A percentile compares a stretch with the other conserved stretches of the same genome.
These are phyloP conservation scores for Forsythia suspensa DNA, from an alignment of 257 asterid genomes.

Conservation along the genomic window DNA sequence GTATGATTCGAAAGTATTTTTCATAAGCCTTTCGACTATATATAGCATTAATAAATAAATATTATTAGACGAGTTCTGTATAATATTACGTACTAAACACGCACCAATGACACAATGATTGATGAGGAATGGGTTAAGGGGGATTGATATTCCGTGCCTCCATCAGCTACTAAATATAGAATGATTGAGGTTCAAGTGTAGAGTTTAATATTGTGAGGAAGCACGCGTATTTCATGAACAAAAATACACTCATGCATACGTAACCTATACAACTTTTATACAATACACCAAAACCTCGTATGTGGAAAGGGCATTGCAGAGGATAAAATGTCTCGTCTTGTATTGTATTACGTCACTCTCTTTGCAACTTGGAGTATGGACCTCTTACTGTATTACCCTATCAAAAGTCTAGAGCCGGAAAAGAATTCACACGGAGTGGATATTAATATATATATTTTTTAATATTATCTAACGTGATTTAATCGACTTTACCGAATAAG, in stretches of 20 bases:
- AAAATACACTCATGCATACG: not conserved
- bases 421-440: not conserved
- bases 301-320: not conserved
- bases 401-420: not conserved
- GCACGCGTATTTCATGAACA: conserved; percentile 1
- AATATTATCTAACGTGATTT: too few species aligned
- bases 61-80: not conserved
- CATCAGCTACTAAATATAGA: not conserved
- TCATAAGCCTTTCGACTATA: too few species aligned
- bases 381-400: not conserved
- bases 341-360: not conserved
- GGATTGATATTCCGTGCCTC: not conserved
- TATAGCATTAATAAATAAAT: too few species aligned
- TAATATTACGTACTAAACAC: not conserved
- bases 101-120: not conserved
- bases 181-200: not conserved
- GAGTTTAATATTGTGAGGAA: not conserved
- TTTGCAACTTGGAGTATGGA: not conserved
- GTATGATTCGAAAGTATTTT: too few species aligned
- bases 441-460: not conserved
- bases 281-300: not conserved
- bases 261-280: not conserved
- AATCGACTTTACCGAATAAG: too few species aligned
- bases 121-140: not conserved
- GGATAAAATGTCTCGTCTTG: not conserved